A percentile compares a stretch with the other conserved stretches of the same genome.
These are phyloP conservation scores for Phytophthora sp. DNA, from an alignment of 352 stramenopile genomes.

Conservation along the genomic window DNA sequence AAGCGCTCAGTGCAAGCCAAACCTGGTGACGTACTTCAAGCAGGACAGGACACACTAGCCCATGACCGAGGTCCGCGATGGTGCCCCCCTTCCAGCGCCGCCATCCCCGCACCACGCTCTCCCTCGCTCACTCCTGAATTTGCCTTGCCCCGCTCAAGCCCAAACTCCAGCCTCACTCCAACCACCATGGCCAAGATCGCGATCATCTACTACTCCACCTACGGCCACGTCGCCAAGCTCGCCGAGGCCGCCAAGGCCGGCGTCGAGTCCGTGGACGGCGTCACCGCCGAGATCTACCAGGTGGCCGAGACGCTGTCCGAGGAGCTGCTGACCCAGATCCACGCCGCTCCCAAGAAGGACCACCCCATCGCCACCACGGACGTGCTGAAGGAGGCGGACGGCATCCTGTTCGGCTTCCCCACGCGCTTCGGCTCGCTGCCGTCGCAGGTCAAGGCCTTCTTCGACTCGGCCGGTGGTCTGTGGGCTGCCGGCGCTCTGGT, in stretches of 20 bases:
- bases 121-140: constrained; percentile 5
- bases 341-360: constrained; percentile 10
- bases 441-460: constrained; percentile 5
- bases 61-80: neutral
- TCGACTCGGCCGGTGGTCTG: constrained; percentile 9
- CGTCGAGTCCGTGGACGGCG: constrained; percentile 5
- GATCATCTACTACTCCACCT: constrained; percentile 11
- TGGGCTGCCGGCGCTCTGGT: constrained; percentile 2
- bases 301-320: constrained; percentile 1
- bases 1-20: too few species aligned
- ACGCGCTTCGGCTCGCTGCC: constrained; percentile 7
- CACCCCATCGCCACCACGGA: neutral
- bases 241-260: constrained; percentile 2
- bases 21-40: too few species aligned
- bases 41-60: too few species aligned
- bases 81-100: neutral
- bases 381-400: constrained; percentile 5
- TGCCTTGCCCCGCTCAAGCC: neutral
- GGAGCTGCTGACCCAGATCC: constrained; percentile 1
- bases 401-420: constrained; percentile 9
- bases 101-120: neutral
- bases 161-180: neutral
- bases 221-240: constrained; percentile 2
- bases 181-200: neutral
- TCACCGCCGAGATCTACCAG: constrained; percentile 5